These are phyloP conservation scores for Zasmidium citrigriseum DNA, from an alignment of 2,329 filamentous ascomycete species.

Conservation along the genomic window DNA sequence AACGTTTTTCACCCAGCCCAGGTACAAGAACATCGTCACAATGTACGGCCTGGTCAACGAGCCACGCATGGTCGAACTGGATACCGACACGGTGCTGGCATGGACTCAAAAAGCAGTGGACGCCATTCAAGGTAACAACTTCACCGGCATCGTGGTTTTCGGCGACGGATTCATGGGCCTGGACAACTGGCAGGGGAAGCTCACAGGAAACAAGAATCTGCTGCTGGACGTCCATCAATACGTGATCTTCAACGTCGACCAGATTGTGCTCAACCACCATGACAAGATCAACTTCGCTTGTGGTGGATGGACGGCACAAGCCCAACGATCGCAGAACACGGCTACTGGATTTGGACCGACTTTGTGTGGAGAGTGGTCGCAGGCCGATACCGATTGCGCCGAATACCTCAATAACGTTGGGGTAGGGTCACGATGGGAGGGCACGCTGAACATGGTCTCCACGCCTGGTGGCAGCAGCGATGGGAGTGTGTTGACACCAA, in stretches of 20 bases:
- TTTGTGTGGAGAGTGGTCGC: slow-evolving; percentile 94
- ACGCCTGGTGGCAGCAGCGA: slow-evolving; percentile 55
- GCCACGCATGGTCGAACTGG: slow-evolving; percentile 74
- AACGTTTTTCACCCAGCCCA: slow-evolving; percentile 87
- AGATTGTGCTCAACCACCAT: slow-evolving; percentile 78
- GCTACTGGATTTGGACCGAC: slow-evolving; percentile 86
- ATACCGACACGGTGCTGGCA: slow-evolving; percentile 64
- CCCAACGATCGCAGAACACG: slow-evolving; percentile 69
- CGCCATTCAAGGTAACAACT: slow-evolving; percentile 74
- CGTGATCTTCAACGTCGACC: slow-evolving; percentile 91
- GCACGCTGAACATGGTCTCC: slow-evolving; percentile 66
- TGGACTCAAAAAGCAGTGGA: slow-evolving; percentile 79
- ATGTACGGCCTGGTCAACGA: slow-evolving; percentile 97
- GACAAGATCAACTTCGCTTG: slow-evolving; percentile 88
- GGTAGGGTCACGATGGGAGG: slow-evolving; percentile 87
- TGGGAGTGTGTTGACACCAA: slow-evolving; percentile 66
- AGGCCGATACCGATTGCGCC: slow-evolving; percentile 95
- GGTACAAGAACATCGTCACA: slow-evolving; percentile 87
- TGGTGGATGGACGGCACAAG: slow-evolving; percentile 80
- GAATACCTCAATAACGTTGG: slow-evolving; percentile 85
- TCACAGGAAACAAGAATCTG: slow-evolving; percentile 70
- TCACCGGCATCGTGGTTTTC: slow-evolving; percentile 74
- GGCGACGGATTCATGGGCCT: slow-evolving; percentile 95
- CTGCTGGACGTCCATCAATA: slow-evolving; percentile 98
- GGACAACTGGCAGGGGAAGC: slow-evolving; percentile 82